Conservation (phyloP, 2,329 filamentous ascomycete genomes). For the Paracoccidioides lutzii region DNA sequence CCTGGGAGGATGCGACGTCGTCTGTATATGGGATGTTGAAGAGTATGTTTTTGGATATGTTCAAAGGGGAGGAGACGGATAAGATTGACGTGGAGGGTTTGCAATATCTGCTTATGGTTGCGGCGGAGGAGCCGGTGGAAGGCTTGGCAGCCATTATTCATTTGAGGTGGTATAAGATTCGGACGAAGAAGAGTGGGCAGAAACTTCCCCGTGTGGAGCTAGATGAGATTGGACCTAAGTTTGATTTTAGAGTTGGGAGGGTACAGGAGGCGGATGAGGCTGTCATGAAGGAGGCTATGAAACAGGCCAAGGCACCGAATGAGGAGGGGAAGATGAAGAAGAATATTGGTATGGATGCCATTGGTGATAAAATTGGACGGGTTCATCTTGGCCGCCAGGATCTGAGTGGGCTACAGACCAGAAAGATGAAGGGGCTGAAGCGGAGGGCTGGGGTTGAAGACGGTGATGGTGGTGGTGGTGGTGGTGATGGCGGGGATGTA, state of each 20-base stretch:
- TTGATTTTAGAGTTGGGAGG: constrained; percentile 81
- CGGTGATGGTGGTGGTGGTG: constrained; percentile 41
- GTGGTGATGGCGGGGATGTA: constrained; percentile 38
- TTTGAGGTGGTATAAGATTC: constrained; percentile 72
- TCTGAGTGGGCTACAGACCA: constrained; percentile 72
- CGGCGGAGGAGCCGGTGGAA: constrained; percentile 51
- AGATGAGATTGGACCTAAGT: constrained; percentile 87
- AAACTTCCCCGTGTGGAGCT: constrained; percentile 82
- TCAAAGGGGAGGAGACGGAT: constrained; percentile 65
- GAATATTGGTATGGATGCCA: constrained; percentile 80
- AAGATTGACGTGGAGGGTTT: constrained; percentile 91
- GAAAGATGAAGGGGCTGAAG: constrained; percentile 99
- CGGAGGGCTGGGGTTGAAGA: constrained; percentile 54
- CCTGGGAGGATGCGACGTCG: constrained; percentile 69
- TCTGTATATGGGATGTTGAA: constrained; percentile 78
- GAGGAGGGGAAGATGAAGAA: constrained; percentile 62
- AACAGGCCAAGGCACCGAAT: constrained; percentile 57
- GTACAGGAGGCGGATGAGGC: constrained; percentile 63
- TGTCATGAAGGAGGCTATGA: constrained; percentile 80
- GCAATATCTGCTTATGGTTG: constrained; percentile 77
- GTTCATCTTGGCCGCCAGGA: constrained; percentile 89
- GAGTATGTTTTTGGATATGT: constrained; percentile 78
- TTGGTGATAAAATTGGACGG: constrained; percentile 92
- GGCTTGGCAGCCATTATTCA: constrained; percentile 37
- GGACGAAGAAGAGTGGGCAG: constrained; percentile 75